Conservation (phyloP, 2,329 filamentous ascomycete genomes). For the Phaeomoniella chlamydospora region DNA sequence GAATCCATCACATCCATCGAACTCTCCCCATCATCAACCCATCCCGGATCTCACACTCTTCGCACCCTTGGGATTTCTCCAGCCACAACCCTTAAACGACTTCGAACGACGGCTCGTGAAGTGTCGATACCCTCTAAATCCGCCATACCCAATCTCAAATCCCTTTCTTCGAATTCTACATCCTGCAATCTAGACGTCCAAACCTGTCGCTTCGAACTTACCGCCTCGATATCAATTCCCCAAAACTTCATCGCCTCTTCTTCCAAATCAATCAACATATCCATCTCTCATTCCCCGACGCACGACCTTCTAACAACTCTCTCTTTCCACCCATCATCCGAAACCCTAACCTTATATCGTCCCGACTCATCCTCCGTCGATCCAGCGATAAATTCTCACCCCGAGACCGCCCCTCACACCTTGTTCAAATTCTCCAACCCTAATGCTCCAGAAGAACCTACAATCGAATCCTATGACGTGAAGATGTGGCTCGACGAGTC, state of each 20-base stretch:
- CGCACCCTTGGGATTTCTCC: conserved; percentile 27
- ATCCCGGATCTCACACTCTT: conserved; percentile 20
- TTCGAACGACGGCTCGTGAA: conserved; percentile 8
- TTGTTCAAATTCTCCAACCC: conserved; percentile 22
- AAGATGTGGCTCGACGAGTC: conserved; percentile 23
- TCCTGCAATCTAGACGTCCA: conserved; percentile 6
- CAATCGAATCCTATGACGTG: conserved; percentile 4
- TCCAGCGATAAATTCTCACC: conserved; percentile 15
- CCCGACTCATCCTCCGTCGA: conserved; percentile 16
- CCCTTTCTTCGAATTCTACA: background rate
- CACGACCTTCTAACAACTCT: conserved; percentile 19
- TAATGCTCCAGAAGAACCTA: conserved; percentile 7
- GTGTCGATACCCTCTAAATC: conserved; percentile 4
- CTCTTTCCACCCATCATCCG: conserved; percentile 20
- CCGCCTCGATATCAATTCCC: background rate
- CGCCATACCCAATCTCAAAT: conserved; percentile 10
- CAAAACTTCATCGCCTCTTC: conserved; percentile 5
- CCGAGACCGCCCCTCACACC: conserved; percentile 28
- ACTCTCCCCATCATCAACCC: conserved; percentile 8
- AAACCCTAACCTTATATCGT: conserved; percentile 26
- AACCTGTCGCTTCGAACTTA: conserved; percentile 6
- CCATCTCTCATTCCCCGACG: background rate
- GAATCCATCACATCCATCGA: conserved; percentile 28
- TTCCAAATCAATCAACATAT: conserved; percentile 1
- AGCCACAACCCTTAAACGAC: conserved; percentile 11